Evolutionary conservation across 768 basidiomycete species (phyloP).

Genomic region (Rhodotorula paludigena): DNA sequence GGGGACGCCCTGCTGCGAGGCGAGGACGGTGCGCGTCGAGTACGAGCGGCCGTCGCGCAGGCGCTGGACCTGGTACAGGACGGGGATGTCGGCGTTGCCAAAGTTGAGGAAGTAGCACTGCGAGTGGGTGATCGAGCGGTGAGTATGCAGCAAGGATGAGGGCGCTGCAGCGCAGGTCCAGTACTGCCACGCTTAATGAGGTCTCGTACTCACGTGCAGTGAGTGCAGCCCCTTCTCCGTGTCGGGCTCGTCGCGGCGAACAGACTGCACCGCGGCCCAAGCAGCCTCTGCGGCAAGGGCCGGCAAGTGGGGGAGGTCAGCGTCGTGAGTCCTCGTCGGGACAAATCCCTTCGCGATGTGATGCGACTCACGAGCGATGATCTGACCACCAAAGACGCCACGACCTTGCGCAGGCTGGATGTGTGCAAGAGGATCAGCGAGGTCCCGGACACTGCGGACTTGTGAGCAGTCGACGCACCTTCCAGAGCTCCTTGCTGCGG

Average conservation of each 20-base stretch:
- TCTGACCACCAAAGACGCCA: constrained; percentile 41
- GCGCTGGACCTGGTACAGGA: constrained; percentile 42
- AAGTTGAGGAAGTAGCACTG: constrained; percentile 43
- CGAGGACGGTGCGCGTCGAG: constrained; percentile 39
- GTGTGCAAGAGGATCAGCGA: not conserved
- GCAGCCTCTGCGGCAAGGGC: constrained; percentile 21
- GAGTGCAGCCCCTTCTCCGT: constrained; percentile 37
- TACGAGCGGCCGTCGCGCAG: constrained; percentile 41
- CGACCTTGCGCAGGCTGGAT: constrained; percentile 9
- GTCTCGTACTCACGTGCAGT: constrained; percentile 22
- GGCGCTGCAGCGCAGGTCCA: too few relatives aligned
- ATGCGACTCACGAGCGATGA: constrained; percentile 34
- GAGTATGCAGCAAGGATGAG: too few relatives aligned
- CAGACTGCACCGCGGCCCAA: constrained; percentile 37
- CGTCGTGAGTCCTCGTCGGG: fast-evolving
- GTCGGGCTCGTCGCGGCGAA: constrained; percentile 28
- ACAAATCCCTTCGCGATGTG: too few relatives aligned
- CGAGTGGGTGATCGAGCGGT: too few relatives aligned
- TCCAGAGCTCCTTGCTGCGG: constrained; percentile 36
- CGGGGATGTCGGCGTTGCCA: constrained; percentile 42
- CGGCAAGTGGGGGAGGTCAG: not conserved
- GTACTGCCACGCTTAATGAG: too few relatives aligned
- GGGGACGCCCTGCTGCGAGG: constrained; percentile 39
- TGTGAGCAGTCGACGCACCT: not conserved
- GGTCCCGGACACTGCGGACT: fast-evolving